Evolutionary conservation across 108 stramenopile genomes (phyloP).

Genomic region (Cyclotella choctawhatcheeana): DNA sequence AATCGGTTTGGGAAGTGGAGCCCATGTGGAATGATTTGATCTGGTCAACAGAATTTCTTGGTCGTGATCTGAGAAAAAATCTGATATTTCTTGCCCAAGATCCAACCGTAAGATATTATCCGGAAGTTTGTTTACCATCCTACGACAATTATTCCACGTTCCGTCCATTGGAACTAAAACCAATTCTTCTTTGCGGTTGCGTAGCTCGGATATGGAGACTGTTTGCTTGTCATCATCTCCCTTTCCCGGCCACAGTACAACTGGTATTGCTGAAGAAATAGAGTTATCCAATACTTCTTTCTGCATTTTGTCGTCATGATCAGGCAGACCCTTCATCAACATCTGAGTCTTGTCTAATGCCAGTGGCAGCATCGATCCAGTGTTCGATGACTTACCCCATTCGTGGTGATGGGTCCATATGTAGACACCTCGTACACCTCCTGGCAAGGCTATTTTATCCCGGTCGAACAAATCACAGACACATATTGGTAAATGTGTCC

Average conservation of each 20-base stretch:
- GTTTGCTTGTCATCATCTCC: slow-evolving; percentile 12
- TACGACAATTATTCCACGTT: slow-evolving; percentile 57
- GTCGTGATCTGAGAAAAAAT: slow-evolving; percentile 12
- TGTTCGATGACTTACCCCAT: slow-evolving; percentile 59
- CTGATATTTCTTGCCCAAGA: slow-evolving; percentile 32
- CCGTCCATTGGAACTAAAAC: slow-evolving; percentile 55
- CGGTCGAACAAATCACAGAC: background rate
- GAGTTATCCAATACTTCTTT: slow-evolving; percentile 11
- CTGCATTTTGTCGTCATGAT: slow-evolving; percentile 41
- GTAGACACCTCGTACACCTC: slow-evolving; percentile 32
- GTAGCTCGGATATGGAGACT: slow-evolving; percentile 10
- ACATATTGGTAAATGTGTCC: slow-evolving; percentile 50
- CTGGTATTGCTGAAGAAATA: slow-evolving; percentile 10
- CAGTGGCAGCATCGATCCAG: slow-evolving; percentile 52
- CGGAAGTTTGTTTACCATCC: slow-evolving; percentile 59
- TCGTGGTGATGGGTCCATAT: slow-evolving; percentile 64
- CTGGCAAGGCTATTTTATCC: slow-evolving; percentile 21
- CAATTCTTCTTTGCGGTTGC: slow-evolving; percentile 2
- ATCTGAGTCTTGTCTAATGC: slow-evolving; percentile 39
- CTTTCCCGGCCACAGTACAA: slow-evolving; percentile 62
- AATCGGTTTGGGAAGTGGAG: slow-evolving; percentile 1
- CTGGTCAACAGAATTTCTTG: slow-evolving; percentile 9
- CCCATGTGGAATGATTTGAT: background rate
- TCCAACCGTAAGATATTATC: slow-evolving; percentile 37
- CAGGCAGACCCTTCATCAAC: slow-evolving; percentile 59